phyloP scores from a whole-genome alignment of 331 rosid species.

The Acacia concinna region DNA sequence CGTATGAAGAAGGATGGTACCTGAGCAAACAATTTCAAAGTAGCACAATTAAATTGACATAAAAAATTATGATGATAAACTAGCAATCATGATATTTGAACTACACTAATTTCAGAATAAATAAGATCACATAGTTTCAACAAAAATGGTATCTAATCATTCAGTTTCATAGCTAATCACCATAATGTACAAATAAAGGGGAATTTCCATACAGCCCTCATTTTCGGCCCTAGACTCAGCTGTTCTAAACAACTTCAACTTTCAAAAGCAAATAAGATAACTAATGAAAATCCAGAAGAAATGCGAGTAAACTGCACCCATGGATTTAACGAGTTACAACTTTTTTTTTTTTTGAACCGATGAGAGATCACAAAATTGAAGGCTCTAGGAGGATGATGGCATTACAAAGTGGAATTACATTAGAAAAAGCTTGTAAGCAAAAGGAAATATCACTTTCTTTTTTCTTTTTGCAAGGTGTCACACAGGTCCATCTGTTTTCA shows the following conservation, averaged over 20 bases:
- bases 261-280: too few species aligned
- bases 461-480: background rate
- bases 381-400: background rate
- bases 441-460: background rate
- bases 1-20: conserved; percentile 98
- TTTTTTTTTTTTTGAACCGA: too few species aligned
- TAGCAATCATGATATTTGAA: background rate
- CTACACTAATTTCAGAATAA: background rate
- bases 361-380: background rate
- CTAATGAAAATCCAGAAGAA: too few species aligned
- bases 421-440: conserved; percentile 5
- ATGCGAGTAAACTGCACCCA: too few species aligned
- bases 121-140: background rate
- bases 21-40: conserved; percentile 41
- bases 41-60: background rate
- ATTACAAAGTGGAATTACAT: background rate
- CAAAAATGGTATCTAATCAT: too few species aligned
- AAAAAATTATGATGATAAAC: background rate
- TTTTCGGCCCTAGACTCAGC: too few species aligned
- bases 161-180: too few species aligned
- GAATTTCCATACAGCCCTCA: too few species aligned
- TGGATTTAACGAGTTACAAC: too few species aligned
- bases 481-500: background rate
- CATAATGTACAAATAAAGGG: background rate
- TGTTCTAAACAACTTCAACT: too few species aligned